Percentiles rank a stretch among this genome's conserved stretches.
phyloP scores from a whole-genome alignment of 768 basidiomycete genomes.

The Rhodotorula toruloides region DNA sequence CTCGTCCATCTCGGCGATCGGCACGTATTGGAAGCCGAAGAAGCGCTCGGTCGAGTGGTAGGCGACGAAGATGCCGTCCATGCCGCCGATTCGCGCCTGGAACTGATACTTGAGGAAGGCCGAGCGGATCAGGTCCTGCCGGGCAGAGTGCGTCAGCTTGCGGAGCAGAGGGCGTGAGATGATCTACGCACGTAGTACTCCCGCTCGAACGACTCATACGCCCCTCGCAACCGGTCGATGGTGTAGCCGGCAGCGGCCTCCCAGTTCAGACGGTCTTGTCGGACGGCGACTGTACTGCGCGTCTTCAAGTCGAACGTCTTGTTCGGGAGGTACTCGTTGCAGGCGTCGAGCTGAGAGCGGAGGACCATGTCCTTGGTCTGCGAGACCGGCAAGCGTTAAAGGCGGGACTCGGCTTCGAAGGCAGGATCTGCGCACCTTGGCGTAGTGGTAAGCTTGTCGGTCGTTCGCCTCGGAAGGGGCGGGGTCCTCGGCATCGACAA shows the following conservation, averaged over 20 bases:
- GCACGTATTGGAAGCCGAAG: constrained; percentile 90
- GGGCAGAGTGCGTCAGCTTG: too few species aligned
- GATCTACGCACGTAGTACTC: constrained; percentile 62
- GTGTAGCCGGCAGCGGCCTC: constrained; percentile 59
- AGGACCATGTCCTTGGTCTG: constrained; percentile 63
- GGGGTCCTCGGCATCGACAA: constrained; percentile 46
- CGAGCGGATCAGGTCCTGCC: constrained; percentile 72
- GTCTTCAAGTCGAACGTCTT: constrained; percentile 97
- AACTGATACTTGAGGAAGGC: constrained; percentile 96
- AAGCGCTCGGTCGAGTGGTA: constrained; percentile 61
- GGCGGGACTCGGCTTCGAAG: neutral
- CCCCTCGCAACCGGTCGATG: constrained; percentile 61
- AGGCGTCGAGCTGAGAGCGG: constrained; percentile 91
- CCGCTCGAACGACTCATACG: constrained; percentile 73
- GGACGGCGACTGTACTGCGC: constrained; percentile 73
- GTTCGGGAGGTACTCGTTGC: constrained; percentile 70
- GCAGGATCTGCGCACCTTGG: constrained; percentile 55
- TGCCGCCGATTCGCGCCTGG: constrained; percentile 91
- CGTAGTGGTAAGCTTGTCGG: constrained; percentile 75
- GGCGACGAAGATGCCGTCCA: constrained; percentile 73
- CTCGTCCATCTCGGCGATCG: constrained; percentile 79
- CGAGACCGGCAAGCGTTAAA: neutral
- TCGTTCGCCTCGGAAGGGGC: constrained; percentile 44
- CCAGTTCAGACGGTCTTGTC: constrained; percentile 78
- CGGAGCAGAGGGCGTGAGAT: neutral